A percentile compares a stretch with the other conserved stretches of the same genome.
phyloP scores from a whole-genome alignment of 495 filamentous ascomycete genomes.

The Xanthoparmelia taractica region DNA sequence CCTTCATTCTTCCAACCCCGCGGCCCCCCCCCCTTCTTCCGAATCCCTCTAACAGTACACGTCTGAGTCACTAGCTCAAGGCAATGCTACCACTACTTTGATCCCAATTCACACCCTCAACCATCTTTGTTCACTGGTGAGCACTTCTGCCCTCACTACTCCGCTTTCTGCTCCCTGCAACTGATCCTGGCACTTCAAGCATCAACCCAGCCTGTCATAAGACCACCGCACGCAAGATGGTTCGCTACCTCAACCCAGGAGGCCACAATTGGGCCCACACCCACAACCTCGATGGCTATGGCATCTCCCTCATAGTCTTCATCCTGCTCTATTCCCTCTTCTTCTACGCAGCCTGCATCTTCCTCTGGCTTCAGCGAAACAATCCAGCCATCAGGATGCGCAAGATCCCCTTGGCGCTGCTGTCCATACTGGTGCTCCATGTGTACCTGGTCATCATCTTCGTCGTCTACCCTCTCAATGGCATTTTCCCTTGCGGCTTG shows the following conservation, averaged over 20 bases:
- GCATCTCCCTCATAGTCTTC: constrained; percentile 22
- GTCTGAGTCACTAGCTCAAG: not conserved
- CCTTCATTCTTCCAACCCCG: not conserved
- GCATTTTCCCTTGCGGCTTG: constrained; percentile 47
- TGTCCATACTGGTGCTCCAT: constrained; percentile 54
- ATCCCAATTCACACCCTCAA: not conserved
- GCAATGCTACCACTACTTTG: not conserved
- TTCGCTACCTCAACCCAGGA: constrained; percentile 21
- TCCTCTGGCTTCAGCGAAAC: constrained; percentile 48
- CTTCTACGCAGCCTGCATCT: constrained; percentile 45
- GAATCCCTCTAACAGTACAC: not conserved
- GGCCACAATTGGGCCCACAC: constrained; percentile 20
- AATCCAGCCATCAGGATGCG: constrained; percentile 56
- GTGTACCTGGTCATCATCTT: constrained; percentile 55
- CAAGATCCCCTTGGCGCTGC: constrained; percentile 50
- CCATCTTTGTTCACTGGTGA: not conserved
- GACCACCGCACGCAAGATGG: constrained; percentile 9
- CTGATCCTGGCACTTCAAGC: not conserved
- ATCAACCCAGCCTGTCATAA: not conserved
- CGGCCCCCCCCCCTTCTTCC: not conserved
- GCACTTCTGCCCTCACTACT: not conserved
- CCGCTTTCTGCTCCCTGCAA: too few relatives aligned
- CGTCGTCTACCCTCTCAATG: constrained; percentile 53
- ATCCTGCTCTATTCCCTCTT: constrained; percentile 19
- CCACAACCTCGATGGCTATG: constrained; percentile 24